Conservation (phyloP, 129 eudicot species). For the Chrysanthemum seticuspe region DNA sequence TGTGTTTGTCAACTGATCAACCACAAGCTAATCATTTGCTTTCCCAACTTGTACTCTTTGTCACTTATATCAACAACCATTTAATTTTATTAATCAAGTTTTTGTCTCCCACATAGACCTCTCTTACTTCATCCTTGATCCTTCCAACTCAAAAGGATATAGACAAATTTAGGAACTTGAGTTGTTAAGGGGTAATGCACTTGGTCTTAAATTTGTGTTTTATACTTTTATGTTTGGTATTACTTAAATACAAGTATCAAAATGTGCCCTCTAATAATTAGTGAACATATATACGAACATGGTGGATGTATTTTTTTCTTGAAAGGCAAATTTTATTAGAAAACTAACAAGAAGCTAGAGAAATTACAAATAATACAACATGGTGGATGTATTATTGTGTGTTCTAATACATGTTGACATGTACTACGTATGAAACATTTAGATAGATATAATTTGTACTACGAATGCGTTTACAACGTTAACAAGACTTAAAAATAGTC, state of each 20-base stretch:
- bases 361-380: too few relatives aligned
- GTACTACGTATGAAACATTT: too few relatives aligned
- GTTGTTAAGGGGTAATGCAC: conserved; percentile 23
- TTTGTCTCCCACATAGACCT: conserved; percentile 19
- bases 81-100: conserved; percentile 3
- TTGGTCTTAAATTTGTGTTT: background rate
- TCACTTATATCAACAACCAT: conserved; percentile 26
- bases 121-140: background rate
- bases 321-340: too few relatives aligned
- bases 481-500: background rate
- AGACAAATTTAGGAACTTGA: conserved; percentile 26
- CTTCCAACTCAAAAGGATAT: conserved; percentile 16
- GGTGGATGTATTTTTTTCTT: too few relatives aligned
- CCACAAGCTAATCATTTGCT: conserved; percentile 34
- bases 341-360: too few relatives aligned
- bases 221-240: background rate
- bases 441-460: too few relatives aligned
- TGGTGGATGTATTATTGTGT: background rate
- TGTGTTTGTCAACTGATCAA: conserved; percentile 27
- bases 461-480: too few relatives aligned
- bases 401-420: background rate
- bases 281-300: background rate
- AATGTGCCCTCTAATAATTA: background rate
- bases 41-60: conserved; percentile 22
- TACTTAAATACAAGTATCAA: background rate